Evolutionary conservation across 441 rosid genomes (phyloP).

Genomic region (Aleurites moluccanus): DNA sequence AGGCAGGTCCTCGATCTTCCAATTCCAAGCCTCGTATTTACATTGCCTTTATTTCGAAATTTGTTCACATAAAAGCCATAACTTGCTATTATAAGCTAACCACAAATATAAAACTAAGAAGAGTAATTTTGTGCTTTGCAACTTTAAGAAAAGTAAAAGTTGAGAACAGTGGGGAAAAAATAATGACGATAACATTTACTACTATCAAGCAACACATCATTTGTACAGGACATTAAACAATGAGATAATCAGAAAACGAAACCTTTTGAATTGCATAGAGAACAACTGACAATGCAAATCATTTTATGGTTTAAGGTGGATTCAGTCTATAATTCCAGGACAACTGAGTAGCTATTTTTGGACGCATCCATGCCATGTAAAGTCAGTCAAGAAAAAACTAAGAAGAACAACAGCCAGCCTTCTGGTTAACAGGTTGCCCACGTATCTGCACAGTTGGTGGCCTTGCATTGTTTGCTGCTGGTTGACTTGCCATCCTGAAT

Average conservation of each 20-base stretch:
- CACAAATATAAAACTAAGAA: not conserved
- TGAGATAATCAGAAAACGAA: conserved; percentile 19
- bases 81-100: not conserved
- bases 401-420: conserved; percentile 86
- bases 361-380: conserved; percentile 3
- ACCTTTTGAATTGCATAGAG: conserved; percentile 22
- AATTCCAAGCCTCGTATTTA: not conserved
- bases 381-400: conserved; percentile 31
- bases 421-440: conserved; percentile 93
- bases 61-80: not conserved
- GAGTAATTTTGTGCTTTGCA: not conserved
- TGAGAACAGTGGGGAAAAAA: not conserved
- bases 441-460: conserved; percentile 86
- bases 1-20: no score
- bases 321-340: conserved; percentile 19
- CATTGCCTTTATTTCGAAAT: not conserved
- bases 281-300: conserved; percentile 16
- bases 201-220: conserved; percentile 23
- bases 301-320: conserved; percentile 12
- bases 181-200: conserved; percentile 4
- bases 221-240: conserved; percentile 30
- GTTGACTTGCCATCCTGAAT: conserved; percentile 90
- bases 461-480: conserved; percentile 65
- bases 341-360: conserved; percentile 14
- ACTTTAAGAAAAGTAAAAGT: no score